Evolutionary conservation across 352 stramenopile genomes (phyloP), one percentile per base, ranked within the genome.

Genomic region (Globisporangium takayamanum): DNA sequence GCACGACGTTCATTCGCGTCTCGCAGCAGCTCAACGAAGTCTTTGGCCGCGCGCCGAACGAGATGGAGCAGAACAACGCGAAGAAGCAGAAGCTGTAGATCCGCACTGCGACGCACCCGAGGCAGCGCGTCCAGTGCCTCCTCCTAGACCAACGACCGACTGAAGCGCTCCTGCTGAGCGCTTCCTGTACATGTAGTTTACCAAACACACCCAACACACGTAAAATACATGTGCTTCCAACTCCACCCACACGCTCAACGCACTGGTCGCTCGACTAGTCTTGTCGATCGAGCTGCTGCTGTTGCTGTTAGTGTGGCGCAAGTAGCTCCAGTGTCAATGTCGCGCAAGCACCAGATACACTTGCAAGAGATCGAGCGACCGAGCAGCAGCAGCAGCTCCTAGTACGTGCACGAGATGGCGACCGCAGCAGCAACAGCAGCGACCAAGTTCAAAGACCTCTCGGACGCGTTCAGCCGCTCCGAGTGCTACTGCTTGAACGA

Each of bases 21-120:
- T 94, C 87, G 0, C 89, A 97, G 72, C 88, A 97, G 64, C 66
- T 97, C 20, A 98, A 98, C 63, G 83, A 94, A 56, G 82, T 97
- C 11, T 97, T 96, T 66, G 86, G 86, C 41, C 84, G 76, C 28
- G 82, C 82, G 36, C 80, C 80, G 3, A 92, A 92, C 53, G 82
- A 92, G 63, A 76, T 88, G 61, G 79, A 92, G 67, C 66, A 84
- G 48, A 69, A 74, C 30, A 63, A 55, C 37, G 49, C 56, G n/a
- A 88, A 88, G 67, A 84, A 83, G 53, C 78, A 88, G 62, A 88
- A 88, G 68, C 46, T 63, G 28, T 73, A 69, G 33, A 46, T 14
- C 2, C 25, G 11, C 41, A 22, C 16, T 20, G 3, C 36, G 16
- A 1, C 18, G 28, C 28, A 41, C 71, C 30, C 30, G 30, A 36